These are phyloP conservation scores for Penicillium aurantiogriseum DNA, from an alignment of 2,329 filamentous ascomycete species.

Conservation along the genomic window DNA sequence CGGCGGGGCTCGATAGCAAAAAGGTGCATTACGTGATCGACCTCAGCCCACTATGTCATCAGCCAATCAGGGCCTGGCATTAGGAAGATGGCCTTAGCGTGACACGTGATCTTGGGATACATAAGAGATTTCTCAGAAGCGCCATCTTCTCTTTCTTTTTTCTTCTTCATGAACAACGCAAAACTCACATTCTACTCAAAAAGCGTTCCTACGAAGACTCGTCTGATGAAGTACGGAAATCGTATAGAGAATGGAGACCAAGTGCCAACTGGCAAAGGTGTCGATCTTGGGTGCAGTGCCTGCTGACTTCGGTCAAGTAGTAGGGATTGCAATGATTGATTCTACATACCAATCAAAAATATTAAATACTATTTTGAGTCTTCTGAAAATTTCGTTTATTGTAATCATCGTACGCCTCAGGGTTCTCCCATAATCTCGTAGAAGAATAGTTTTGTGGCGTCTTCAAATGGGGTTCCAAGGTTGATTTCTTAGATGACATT, in stretches of 20 bases:
- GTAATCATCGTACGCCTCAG: not conserved
- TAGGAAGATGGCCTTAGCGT: not conserved
- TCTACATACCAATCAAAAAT: slow-evolving; percentile 42
- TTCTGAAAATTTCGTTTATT: not conserved
- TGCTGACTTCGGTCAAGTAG: slow-evolving; percentile 46
- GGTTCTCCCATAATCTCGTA: not conserved
- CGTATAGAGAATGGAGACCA: slow-evolving; percentile 57
- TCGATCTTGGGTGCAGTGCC: slow-evolving; percentile 61
- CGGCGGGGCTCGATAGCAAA: slow-evolving; percentile 13
- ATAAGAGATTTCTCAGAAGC: slow-evolving; percentile 19
- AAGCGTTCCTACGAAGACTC: slow-evolving; percentile 58
- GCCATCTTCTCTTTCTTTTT: slow-evolving; percentile 33
- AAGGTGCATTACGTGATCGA: slow-evolving; percentile 11
- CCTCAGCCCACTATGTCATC: not conserved
- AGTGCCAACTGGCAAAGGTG: slow-evolving; percentile 38
- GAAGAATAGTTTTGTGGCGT: too few species aligned
- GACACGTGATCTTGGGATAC: slow-evolving; percentile 19
- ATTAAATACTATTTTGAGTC: slow-evolving; percentile 3
- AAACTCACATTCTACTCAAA: slow-evolving; percentile 53
- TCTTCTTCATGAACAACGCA: slow-evolving; percentile 57
- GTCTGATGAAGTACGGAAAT: slow-evolving; percentile 59
- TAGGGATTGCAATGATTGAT: slow-evolving; percentile 60
- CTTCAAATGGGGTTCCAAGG: too few species aligned
- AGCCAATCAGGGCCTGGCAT: not conserved
- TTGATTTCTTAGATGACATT: too few species aligned